A percentile compares a stretch with the other conserved stretches of the same genome.
Conservation (phyloP, 768 basidiomycete species). For the Pleurotus ostreatus region DNA sequence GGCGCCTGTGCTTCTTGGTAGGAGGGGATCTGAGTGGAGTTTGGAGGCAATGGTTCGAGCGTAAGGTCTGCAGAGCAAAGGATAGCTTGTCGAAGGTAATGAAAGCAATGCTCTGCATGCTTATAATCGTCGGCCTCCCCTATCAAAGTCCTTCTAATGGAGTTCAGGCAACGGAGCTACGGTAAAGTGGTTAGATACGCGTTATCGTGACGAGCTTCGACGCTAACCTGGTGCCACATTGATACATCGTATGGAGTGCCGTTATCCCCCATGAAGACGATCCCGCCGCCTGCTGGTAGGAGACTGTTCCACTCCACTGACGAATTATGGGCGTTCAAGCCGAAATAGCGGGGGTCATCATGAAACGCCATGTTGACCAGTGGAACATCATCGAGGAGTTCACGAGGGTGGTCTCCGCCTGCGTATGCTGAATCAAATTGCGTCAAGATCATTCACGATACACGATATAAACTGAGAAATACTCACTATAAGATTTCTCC, state of each 20-base stretch:
- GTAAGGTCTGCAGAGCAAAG: slow-evolving; percentile 35
- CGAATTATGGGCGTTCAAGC: slow-evolving; percentile 3
- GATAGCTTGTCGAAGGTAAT: slow-evolving; percentile 33
- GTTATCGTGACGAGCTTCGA: neutral
- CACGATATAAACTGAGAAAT: neutral
- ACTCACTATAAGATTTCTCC: neutral
- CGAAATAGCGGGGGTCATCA: slow-evolving; percentile 12
- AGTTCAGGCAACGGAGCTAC: slow-evolving; percentile 28
- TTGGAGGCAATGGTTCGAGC: slow-evolving; percentile 21
- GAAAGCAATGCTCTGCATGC: slow-evolving; percentile 33
- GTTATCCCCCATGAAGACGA: slow-evolving; percentile 28
- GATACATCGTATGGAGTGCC: slow-evolving; percentile 30
- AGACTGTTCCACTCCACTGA: slow-evolving; percentile 11
- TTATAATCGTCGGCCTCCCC: slow-evolving; percentile 10
- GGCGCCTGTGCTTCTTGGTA: neutral
- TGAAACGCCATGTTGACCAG: slow-evolving; percentile 12
- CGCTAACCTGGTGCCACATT: slow-evolving; percentile 28
- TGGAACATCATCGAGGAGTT: slow-evolving; percentile 12
- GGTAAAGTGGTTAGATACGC: no score
- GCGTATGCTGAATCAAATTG: slow-evolving; percentile 6
- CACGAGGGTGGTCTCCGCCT: slow-evolving; percentile 11
- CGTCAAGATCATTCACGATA: neutral
- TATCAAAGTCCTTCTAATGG: slow-evolving; percentile 26
- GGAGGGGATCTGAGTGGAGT: slow-evolving; percentile 16
- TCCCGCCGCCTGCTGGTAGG: slow-evolving; percentile 24